A percentile compares a stretch with the other conserved stretches of the same genome.
These are phyloP conservation scores for Pichia norvegensis DNA, from an alignment of 1,139 yeast genomes.

Conservation along the genomic window DNA sequence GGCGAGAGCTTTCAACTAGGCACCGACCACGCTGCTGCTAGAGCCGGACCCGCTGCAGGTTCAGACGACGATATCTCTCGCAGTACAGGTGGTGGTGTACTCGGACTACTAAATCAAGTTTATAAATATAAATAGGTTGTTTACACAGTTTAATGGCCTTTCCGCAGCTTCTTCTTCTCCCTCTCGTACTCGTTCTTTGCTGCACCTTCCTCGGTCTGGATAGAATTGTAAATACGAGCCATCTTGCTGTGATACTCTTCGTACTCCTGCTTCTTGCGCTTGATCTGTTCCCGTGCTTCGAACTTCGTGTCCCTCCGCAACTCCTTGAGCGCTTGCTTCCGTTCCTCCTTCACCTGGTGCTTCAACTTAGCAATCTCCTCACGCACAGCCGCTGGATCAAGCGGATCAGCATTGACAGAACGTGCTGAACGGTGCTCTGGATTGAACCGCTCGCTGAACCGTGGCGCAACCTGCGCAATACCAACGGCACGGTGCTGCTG, in stretches of 20 bases:
- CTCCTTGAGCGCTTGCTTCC: slow-evolving; percentile 81
- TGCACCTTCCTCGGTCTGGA: slow-evolving; percentile 88
- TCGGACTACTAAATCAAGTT: slow-evolving; percentile 78
- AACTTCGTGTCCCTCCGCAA: slow-evolving; percentile 83
- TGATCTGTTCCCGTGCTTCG: slow-evolving; percentile 77
- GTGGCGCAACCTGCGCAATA: slow-evolving; percentile 79
- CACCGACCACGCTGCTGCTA: not conserved
- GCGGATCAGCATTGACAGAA: slow-evolving; percentile 35
- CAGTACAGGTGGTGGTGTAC: slow-evolving; percentile 48
- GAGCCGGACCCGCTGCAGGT: slow-evolving; percentile 9
- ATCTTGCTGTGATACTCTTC: slow-evolving; percentile 82
- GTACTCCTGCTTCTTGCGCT: slow-evolving; percentile 66
- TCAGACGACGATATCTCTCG: slow-evolving; percentile 26
- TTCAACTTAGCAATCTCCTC: slow-evolving; percentile 78
- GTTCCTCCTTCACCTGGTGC: slow-evolving; percentile 83
- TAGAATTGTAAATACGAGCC: slow-evolving; percentile 77
- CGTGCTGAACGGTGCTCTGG: slow-evolving; percentile 64
- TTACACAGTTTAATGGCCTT: slow-evolving; percentile 14
- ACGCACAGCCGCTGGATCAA: slow-evolving; percentile 74
- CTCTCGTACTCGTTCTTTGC: slow-evolving; percentile 87
- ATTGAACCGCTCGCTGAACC: slow-evolving; percentile 91
- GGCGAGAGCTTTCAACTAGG: slow-evolving; percentile 27
- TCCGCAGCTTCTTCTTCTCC: slow-evolving; percentile 64
- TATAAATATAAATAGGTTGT: slow-evolving; percentile 49
- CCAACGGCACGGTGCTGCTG: slow-evolving; percentile 86